Percentiles rank a stretch among this genome's conserved stretches.
Conservation (phyloP, 1,139 yeast species). For the Hanseniaspora uvarum region DNA sequence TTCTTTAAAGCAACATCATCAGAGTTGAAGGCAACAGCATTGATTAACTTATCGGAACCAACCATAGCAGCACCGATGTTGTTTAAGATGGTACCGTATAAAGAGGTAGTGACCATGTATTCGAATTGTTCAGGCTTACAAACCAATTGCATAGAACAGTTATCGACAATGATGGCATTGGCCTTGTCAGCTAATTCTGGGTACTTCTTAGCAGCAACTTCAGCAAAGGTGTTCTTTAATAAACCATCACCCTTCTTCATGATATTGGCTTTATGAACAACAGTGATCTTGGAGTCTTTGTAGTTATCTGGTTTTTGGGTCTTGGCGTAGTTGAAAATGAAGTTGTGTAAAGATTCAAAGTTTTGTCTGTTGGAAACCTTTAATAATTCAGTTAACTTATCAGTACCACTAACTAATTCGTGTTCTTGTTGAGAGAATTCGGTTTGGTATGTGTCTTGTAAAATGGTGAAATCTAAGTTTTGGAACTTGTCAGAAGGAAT, state of each 20-base stretch:
- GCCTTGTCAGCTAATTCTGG: constrained; percentile 64
- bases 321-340: constrained; percentile 90
- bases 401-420: constrained; percentile 95
- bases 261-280: constrained; percentile 97
- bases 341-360: constrained; percentile 94
- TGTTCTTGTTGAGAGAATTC: constrained; percentile 98
- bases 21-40: constrained; percentile 97
- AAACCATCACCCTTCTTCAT: constrained; percentile 98
- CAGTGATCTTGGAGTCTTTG: constrained; percentile 52
- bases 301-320: constrained; percentile 68
- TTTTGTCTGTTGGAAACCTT: constrained; percentile 90
- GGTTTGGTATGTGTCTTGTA: constrained; percentile 97
- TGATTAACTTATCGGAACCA: constrained; percentile 98
- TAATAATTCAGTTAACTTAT: constrained; percentile 55
- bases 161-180: constrained; percentile 87
- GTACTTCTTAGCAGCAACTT: constrained; percentile 74
- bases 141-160: constrained; percentile 98
- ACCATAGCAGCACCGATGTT: constrained; percentile 97
- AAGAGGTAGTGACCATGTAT: constrained; percentile 93
- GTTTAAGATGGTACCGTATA: constrained; percentile 93
- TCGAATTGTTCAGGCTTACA: constrained; percentile 96
- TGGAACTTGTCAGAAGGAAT: constrained; percentile 86
- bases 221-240: constrained; percentile 87
- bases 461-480: constrained; percentile 83
- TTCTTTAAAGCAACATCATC: constrained; percentile 75